Evolutionary conservation across 2,329 filamentous ascomycete genomes (phyloP).

Genomic region (Apiospora sp.): DNA sequence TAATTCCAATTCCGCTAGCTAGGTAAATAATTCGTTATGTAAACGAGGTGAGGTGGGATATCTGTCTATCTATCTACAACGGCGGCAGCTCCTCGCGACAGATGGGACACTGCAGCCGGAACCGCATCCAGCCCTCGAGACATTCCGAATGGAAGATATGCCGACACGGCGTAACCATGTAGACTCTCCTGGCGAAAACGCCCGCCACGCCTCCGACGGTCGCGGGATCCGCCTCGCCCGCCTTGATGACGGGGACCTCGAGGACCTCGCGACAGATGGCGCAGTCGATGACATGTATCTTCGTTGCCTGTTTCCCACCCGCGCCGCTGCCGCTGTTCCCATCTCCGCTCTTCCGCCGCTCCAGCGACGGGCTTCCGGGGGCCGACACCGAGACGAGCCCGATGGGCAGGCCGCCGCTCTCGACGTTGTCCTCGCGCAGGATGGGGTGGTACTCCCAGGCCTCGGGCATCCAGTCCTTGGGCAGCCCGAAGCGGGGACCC

Average conservation of each 20-base stretch:
- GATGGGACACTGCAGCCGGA: conserved; percentile 91
- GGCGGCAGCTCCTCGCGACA: conserved; percentile 90
- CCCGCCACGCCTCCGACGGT: conserved; percentile 64
- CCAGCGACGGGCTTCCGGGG: conserved; percentile 42
- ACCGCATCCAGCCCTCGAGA: conserved; percentile 95
- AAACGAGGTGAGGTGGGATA: neutral
- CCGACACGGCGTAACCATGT: conserved; percentile 97
- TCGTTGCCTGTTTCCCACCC: conserved; percentile 43
- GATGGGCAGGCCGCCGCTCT: conserved; percentile 82
- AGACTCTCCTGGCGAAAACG: conserved; percentile 80
- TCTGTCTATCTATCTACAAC: conserved; percentile 56
- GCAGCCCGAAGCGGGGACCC: conserved; percentile 87
- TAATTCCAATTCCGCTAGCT: conserved; percentile 7
- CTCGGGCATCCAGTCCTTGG: conserved; percentile 70
- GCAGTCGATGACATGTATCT: conserved; percentile 77
- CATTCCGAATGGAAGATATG: conserved; percentile 95
- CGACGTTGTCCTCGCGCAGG: conserved; percentile 80
- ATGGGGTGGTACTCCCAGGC: conserved; percentile 97
- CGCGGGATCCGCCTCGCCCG: conserved; percentile 58
- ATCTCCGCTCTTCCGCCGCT: conserved; percentile 41
- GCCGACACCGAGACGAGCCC: conserved; percentile 69
- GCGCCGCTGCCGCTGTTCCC: conserved; percentile 29
- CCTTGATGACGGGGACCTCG: conserved; percentile 82
- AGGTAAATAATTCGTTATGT: neutral
- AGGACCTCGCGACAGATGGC: conserved; percentile 93